Percentiles rank a stretch among this genome's conserved stretches.
These are phyloP conservation scores for Endotrypanum monterogeii DNA, from an alignment of 208 protist species.

Conservation along the genomic window DNA sequence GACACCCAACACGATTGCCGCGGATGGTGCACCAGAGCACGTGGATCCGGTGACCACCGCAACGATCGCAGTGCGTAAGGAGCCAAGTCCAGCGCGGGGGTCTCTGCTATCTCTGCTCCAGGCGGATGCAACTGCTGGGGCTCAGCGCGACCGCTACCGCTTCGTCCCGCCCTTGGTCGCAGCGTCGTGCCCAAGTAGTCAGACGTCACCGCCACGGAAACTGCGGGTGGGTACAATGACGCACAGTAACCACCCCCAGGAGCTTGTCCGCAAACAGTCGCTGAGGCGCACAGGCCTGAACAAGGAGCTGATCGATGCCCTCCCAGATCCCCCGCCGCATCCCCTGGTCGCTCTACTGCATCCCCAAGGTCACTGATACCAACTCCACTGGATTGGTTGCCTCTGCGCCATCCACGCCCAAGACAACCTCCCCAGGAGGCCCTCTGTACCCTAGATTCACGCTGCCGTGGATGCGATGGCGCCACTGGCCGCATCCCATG, in stretches of 20 bases:
- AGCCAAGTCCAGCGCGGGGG: neutral
- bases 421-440: neutral
- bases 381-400: neutral
- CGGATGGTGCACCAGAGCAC: neutral
- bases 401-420: neutral
- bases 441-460: slow-evolving; percentile 1
- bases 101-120: neutral
- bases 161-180: neutral
- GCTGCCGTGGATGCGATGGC: neutral
- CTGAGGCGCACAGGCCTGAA: slow-evolving; percentile 3
- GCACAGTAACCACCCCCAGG: too few species aligned
- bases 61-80: neutral
- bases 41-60: neutral
- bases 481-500: neutral
- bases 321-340: slow-evolving; percentile 19
- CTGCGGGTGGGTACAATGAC: neutral
- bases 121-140: neutral
- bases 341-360: neutral
- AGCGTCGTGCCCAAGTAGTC: neutral
- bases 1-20: neutral
- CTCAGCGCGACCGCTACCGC: neutral
- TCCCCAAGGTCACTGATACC: neutral
- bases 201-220: neutral
- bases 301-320: slow-evolving; percentile 18
- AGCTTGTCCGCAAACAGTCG: neutral